A percentile compares a stretch with the other conserved stretches of the same genome.
phyloP scores from a whole-genome alignment of 345 rosid species.

The Eucalyptus guilfoylei region DNA sequence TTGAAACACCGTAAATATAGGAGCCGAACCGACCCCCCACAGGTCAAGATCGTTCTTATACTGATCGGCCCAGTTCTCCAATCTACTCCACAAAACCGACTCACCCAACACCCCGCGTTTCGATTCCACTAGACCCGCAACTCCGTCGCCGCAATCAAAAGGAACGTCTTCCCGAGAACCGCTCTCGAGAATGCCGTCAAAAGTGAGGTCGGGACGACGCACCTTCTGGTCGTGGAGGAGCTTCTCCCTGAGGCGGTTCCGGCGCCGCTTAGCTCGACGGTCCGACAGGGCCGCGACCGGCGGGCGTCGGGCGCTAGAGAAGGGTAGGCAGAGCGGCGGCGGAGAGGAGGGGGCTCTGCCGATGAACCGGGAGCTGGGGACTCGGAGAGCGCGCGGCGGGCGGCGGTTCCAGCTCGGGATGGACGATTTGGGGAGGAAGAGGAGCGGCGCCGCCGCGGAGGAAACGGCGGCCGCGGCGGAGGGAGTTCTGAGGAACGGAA shows the following conservation, averaged over 20 bases:
- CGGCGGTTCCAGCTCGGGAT: conserved; percentile 2
- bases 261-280: conserved; percentile 29
- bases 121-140: background rate
- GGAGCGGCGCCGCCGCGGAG: background rate
- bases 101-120: conserved; percentile 11
- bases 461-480: background rate
- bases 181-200: background rate
- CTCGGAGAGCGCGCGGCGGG: background rate
- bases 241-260: conserved; percentile 65
- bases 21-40: conserved; percentile 72
- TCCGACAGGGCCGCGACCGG: conserved; percentile 48
- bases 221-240: conserved; percentile 38
- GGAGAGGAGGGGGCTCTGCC: background rate
- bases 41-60: conserved; percentile 46
- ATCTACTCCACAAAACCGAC: conserved; percentile 36
- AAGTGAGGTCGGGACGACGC: conserved; percentile 22
- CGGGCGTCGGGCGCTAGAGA: background rate
- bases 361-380: conserved; percentile 10
- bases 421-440: conserved; percentile 16
- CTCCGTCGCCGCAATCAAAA: background rate
- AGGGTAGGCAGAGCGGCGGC: background rate
- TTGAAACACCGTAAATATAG: conserved; percentile 46
- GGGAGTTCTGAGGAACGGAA: conserved; percentile 5
- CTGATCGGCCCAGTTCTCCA: conserved; percentile 60
- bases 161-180: background rate